Conservation (phyloP, 257 asterid species). For the Jaltomata sinuosa region DNA sequence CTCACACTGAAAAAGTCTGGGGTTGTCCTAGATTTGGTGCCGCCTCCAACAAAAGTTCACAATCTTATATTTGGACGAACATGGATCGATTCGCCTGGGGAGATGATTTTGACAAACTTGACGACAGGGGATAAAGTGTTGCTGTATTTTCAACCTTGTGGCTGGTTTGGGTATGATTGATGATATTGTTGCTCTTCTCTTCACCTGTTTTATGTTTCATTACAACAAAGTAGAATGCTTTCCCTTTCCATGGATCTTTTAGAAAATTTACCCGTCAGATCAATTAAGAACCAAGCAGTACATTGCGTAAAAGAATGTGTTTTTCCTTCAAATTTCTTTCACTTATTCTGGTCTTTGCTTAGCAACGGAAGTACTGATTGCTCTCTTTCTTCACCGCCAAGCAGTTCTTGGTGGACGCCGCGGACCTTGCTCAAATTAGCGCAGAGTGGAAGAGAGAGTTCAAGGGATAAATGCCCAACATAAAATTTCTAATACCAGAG, state of each 20-base stretch:
- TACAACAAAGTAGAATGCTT: background rate
- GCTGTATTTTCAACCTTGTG: conserved; percentile 95
- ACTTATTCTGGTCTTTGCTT: background rate
- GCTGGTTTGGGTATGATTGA: conserved; percentile 92
- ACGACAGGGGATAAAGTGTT: conserved; percentile 97
- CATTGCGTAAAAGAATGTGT: background rate
- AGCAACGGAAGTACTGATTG: background rate
- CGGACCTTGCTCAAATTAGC: background rate
- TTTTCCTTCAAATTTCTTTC: background rate
- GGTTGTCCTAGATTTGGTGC: conserved; percentile 76
- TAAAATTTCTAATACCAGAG: background rate
- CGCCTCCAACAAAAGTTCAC: conserved; percentile 93
- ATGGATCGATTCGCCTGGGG: conserved; percentile 97
- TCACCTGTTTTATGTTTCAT: background rate
- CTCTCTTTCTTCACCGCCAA: background rate
- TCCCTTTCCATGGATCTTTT: background rate
- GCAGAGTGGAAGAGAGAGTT: background rate
- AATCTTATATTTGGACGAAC: conserved; percentile 96
- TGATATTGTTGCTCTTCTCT: background rate
- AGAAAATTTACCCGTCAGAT: background rate
- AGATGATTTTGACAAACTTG: conserved; percentile 84
- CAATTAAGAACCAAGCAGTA: background rate
- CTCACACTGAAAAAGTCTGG: conserved; percentile 82
- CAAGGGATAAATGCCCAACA: background rate
- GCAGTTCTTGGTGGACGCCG: background rate